phyloP scores from a whole-genome alignment of 2,329 filamentous ascomycete genomes.

The Exophiala aquamarina region DNA sequence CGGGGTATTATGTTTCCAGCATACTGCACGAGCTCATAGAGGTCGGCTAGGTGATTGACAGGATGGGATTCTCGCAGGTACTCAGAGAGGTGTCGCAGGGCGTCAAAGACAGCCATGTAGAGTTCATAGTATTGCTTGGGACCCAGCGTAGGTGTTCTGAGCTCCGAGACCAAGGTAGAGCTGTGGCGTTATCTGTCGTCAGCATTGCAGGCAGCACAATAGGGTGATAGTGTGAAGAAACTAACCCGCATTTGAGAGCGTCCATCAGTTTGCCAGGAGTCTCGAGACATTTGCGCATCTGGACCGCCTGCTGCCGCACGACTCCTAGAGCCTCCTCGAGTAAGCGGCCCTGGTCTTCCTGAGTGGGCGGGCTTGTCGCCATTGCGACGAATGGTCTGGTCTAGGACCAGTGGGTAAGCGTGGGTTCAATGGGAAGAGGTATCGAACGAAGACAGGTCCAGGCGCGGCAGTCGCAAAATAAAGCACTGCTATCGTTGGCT shows the following conservation, averaged over 20 bases:
- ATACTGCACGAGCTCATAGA: slow-evolving; percentile 98
- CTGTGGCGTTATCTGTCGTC: slow-evolving; percentile 50
- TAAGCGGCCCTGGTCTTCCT: slow-evolving; percentile 83
- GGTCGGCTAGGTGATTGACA: slow-evolving; percentile 93
- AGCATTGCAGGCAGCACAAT: slow-evolving; percentile 8
- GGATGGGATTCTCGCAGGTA: slow-evolving; percentile 97
- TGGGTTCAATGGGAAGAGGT: too few species aligned
- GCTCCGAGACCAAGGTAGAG: slow-evolving; percentile 96
- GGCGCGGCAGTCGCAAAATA: too few species aligned
- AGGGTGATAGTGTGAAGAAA: slow-evolving; percentile 5
- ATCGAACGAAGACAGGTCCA: too few species aligned
- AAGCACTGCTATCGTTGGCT: too few species aligned
- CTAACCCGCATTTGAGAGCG: slow-evolving; percentile 96
- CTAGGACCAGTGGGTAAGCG: slow-evolving; percentile 8
- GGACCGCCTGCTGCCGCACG: slow-evolving; percentile 91
- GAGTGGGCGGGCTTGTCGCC: slow-evolving; percentile 46
- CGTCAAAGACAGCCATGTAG: slow-evolving; percentile 99
- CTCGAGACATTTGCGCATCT: slow-evolving; percentile 98
- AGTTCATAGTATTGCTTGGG: slow-evolving; percentile 99
- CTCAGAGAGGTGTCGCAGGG: slow-evolving; percentile 90
- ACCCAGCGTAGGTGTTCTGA: slow-evolving; percentile 94
- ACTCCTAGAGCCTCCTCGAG: slow-evolving; percentile 96
- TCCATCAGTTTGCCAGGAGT: slow-evolving; percentile 99
- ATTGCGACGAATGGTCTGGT: slow-evolving; percentile 18
- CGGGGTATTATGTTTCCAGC: slow-evolving; percentile 96